Conservation (phyloP, 768 basidiomycete genomes). For the Mycena chlorophos region DNA sequence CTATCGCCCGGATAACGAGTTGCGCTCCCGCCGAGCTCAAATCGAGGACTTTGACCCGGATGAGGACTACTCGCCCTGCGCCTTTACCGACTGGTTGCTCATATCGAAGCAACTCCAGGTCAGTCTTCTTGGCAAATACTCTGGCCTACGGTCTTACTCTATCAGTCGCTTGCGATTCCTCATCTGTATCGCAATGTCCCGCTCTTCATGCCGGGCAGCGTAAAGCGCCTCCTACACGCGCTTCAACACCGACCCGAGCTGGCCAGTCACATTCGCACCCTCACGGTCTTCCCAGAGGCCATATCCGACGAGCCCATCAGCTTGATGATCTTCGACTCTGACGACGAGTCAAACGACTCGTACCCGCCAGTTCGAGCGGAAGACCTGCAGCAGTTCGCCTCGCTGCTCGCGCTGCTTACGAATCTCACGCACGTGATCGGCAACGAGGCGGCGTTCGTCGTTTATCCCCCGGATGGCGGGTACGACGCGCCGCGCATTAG, state of each 20-base stretch:
- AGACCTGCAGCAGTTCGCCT: no score
- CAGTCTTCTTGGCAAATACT: not conserved
- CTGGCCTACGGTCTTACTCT: not conserved
- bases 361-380: no score
- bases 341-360: no score
- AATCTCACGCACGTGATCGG: not conserved
- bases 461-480: not conserved
- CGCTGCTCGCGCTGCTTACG: no score
- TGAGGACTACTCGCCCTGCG: not conserved
- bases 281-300: not conserved
- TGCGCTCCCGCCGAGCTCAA: no score
- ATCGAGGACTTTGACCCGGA: no score
- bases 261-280: not conserved
- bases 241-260: not conserved
- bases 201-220: not conserved
- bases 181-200: constrained; percentile 2
- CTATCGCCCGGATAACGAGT: not conserved
- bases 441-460: not conserved
- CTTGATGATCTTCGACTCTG: not conserved
- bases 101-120: constrained; percentile 10
- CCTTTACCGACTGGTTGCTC: not conserved
- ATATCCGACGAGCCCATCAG: not conserved
- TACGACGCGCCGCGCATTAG: no score
- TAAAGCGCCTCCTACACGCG: not conserved
- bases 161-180: constrained; percentile 3